Percentiles rank a stretch among this genome's conserved stretches.
Evolutionary conservation across 2,329 filamentous ascomycete species (phyloP).

Genomic region (Arthroderma sp.): DNA sequence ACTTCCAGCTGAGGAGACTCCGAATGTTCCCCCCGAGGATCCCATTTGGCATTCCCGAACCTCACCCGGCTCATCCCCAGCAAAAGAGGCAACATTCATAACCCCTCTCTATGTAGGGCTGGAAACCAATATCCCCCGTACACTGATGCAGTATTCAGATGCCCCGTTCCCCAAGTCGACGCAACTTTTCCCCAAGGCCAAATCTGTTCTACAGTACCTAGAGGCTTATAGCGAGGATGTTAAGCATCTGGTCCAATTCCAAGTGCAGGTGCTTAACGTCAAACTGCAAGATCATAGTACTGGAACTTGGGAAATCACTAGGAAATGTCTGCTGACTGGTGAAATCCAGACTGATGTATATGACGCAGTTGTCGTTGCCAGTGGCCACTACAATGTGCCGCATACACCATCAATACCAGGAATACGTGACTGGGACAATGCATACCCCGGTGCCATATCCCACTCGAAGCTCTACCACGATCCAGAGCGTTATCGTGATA

Average conservation of each 20-base stretch:
- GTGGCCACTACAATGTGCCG: conserved; percentile 60
- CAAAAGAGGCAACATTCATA: conserved; percentile 48
- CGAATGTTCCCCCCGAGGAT: conserved; percentile 46
- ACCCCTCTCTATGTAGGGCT: conserved; percentile 71
- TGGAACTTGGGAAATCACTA: conserved; percentile 48
- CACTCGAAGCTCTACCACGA: conserved; percentile 73
- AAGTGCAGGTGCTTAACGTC: conserved; percentile 55
- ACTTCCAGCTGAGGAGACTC: conserved; percentile 58
- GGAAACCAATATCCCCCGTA: conserved; percentile 75
- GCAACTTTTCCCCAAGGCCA: conserved; percentile 61
- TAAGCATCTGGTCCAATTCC: conserved; percentile 53
- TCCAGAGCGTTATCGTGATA: conserved; percentile 47
- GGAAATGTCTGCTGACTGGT: conserved; percentile 37
- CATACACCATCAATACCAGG: conserved; percentile 51
- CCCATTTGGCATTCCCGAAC: conserved; percentile 39
- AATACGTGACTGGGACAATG: conserved; percentile 45
- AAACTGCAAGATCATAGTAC: conserved; percentile 23
- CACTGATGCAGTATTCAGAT: conserved; percentile 69
- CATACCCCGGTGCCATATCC: conserved; percentile 47
- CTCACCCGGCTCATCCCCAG: conserved; percentile 4
- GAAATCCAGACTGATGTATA: conserved; percentile 38
- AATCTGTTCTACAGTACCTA: conserved; percentile 61
- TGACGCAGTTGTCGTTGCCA: conserved; percentile 63
- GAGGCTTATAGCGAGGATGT: conserved; percentile 57
- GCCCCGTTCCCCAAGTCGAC: conserved; percentile 48